A percentile compares a stretch with the other conserved stretches of the same genome.
phyloP scores from a whole-genome alignment of 2,329 filamentous ascomycete genomes.

The Orbilia blumenaviensis region DNA sequence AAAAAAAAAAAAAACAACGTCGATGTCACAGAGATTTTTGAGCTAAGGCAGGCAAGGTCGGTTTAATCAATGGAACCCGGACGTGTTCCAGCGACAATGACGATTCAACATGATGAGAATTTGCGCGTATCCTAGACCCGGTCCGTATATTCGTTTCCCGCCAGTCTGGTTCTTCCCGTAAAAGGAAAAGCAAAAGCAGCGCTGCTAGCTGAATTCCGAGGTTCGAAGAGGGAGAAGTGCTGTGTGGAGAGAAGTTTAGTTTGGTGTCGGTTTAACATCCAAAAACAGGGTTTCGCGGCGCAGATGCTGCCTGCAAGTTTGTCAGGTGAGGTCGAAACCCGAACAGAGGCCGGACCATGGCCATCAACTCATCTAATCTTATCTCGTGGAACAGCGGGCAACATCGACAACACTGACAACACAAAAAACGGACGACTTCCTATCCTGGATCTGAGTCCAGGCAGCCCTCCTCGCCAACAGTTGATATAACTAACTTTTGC shows the following conservation, averaged over 20 bases:
- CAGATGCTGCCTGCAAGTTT: conserved; percentile 4
- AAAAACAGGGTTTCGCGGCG: conserved; percentile 5
- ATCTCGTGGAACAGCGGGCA: conserved; percentile 32
- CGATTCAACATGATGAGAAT: conserved; percentile 37
- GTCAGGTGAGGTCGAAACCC: conserved; percentile 11
- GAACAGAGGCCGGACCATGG: neutral
- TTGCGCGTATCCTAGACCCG: conserved; percentile 6
- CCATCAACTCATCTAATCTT: conserved; percentile 52
- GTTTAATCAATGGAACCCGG: conserved; percentile 37
- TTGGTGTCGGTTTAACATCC: conserved; percentile 22
- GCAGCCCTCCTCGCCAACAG: neutral
- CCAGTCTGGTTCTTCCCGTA: neutral
- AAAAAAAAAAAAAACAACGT: too few species aligned
- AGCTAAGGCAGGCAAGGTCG: too few species aligned
- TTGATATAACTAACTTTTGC: conserved; percentile 6
- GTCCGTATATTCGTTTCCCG: neutral
- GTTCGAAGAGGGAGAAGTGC: neutral
- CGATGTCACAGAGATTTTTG: too few species aligned
- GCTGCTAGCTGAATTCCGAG: too few species aligned
- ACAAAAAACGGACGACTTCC: too few species aligned
- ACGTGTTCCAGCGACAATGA: conserved; percentile 8
- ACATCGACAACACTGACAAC: conserved; percentile 44
- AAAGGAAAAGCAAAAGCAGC: too few species aligned
- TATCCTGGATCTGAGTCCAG: neutral
- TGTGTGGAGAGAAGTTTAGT: too few species aligned